A percentile compares a stretch with the other conserved stretches of the same genome.
phyloP scores from a whole-genome alignment of 371 early-diverging fungal species.

The Synchytrium microbalum region DNA sequence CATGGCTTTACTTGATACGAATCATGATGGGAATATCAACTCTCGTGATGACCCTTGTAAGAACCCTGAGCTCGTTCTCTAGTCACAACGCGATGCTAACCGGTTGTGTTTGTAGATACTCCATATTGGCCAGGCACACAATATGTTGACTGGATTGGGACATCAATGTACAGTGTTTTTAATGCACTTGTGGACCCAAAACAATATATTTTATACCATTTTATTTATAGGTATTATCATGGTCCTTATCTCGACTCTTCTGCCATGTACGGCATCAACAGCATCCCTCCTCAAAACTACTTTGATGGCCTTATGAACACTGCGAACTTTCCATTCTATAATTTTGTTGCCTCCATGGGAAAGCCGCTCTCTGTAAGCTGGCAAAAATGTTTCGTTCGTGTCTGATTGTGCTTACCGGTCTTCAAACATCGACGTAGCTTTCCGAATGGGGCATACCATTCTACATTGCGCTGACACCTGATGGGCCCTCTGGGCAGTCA shows the following conservation, averaged over 20 bases:
- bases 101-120: too few relatives aligned
- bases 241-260: neutral
- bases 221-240: neutral
- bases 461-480: neutral
- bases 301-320: neutral
- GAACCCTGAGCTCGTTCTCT: neutral
- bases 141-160: neutral
- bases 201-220: too few relatives aligned
- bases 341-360: neutral
- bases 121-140: neutral
- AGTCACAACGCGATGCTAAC: too few relatives aligned
- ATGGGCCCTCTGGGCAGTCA: neutral
- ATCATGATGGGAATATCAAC: neutral
- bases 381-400: neutral
- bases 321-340: neutral
- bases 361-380: neutral
- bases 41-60: neutral
- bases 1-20: neutral
- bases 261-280: neutral
- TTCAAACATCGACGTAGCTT: neutral
- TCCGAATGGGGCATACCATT: neutral
- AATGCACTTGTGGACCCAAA: neutral
- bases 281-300: neutral
- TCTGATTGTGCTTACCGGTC: too few relatives aligned
- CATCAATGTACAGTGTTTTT: neutral